phyloP scores from a whole-genome alignment of 176 grass and related monocot species.

The Avena eriantha region DNA sequence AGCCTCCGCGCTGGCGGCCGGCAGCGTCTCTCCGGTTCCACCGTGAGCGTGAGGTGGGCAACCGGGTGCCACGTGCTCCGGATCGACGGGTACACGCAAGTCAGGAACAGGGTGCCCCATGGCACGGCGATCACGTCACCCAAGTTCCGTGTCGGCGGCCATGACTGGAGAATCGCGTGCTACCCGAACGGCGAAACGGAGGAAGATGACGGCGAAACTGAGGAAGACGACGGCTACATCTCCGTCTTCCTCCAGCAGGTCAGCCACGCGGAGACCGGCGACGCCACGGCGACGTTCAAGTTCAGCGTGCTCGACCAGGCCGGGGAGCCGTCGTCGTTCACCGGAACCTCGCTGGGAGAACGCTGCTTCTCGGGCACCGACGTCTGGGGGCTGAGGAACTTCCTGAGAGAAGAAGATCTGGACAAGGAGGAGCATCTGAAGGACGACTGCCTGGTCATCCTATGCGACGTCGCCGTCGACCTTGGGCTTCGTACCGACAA shows the following conservation, averaged over 20 bases:
- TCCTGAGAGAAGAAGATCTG: not conserved
- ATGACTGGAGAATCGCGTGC: constrained; percentile 3
- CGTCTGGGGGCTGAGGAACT: not conserved
- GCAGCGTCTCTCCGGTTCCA: not conserved
- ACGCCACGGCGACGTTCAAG: not conserved
- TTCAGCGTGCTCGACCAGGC: not conserved
- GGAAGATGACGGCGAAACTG: not conserved
- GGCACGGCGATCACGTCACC: not conserved
- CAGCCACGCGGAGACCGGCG: not conserved
- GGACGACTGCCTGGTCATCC: not conserved
- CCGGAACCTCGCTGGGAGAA: not conserved
- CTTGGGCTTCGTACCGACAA: not conserved
- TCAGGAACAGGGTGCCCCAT: not conserved
- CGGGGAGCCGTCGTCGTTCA: not conserved
- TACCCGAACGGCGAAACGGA: not conserved
- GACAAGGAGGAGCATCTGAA: not conserved
- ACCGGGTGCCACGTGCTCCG: not conserved
- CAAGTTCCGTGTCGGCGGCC: not conserved
- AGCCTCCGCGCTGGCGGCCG: not conserved
- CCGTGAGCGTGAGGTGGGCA: constrained; percentile 4
- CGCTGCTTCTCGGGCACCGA: not conserved
- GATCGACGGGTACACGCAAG: not conserved
- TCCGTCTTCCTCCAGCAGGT: not conserved
- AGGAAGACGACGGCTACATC: not conserved
- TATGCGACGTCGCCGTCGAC: not conserved